Evolutionary conservation across 352 stramenopile genomes (phyloP).

Genomic region (Phytophthora cryptogea): DNA sequence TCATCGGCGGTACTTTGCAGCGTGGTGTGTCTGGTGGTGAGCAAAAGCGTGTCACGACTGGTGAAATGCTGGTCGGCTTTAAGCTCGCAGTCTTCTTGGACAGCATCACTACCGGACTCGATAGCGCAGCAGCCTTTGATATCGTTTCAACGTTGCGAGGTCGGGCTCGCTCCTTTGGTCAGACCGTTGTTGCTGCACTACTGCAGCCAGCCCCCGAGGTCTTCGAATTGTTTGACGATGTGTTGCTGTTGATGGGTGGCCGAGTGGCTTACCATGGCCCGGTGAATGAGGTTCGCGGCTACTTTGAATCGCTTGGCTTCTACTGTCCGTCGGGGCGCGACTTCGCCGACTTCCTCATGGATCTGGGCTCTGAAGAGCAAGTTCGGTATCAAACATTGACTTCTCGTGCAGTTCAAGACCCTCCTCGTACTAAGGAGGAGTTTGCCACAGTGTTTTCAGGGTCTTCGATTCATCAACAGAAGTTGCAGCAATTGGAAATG

Average conservation of each 20-base stretch:
- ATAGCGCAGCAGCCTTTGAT: constrained; percentile 61
- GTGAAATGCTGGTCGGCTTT: constrained; percentile 84
- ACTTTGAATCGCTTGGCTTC: constrained; percentile 54
- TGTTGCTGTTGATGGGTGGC: constrained; percentile 65
- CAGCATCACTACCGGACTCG: constrained; percentile 60
- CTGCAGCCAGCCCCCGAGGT: constrained; percentile 78
- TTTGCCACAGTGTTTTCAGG: constrained; percentile 37
- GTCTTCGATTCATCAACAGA: constrained; percentile 26
- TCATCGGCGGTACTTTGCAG: constrained; percentile 52
- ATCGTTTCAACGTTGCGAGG: constrained; percentile 44
- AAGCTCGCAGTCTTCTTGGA: constrained; percentile 78
- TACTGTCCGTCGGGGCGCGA: constrained; percentile 41
- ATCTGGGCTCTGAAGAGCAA: constrained; percentile 47
- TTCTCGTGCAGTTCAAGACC: constrained; percentile 6
- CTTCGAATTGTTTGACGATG: constrained; percentile 58
- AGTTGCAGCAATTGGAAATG: constrained; percentile 25
- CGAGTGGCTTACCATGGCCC: constrained; percentile 79
- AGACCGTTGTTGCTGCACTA: constrained; percentile 76
- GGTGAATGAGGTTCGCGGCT: constrained; percentile 25
- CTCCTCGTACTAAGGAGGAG: constrained; percentile 28
- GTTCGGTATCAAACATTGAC: constrained; percentile 35
- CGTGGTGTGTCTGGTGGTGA: constrained; percentile 85
- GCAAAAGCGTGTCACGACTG: constrained; percentile 89
- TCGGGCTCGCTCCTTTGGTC: constrained; percentile 37
- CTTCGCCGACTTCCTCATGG: constrained; percentile 53